Conservation (phyloP, 257 asterid species). For the Fraxinus anomala region DNA sequence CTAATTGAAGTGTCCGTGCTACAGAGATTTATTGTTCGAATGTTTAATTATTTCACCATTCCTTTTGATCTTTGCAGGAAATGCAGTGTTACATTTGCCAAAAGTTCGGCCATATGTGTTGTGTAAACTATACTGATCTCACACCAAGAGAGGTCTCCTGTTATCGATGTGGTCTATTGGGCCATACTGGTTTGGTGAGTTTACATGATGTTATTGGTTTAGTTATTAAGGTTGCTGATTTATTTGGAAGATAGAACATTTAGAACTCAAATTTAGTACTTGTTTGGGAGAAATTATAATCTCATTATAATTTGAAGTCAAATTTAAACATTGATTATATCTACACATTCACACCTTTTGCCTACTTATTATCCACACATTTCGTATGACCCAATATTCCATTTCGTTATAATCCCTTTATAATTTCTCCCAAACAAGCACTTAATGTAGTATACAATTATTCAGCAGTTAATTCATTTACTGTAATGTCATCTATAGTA, state of each 20-base stretch:
- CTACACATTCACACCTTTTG: too few species aligned
- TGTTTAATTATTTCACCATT: background rate
- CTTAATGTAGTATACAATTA: background rate
- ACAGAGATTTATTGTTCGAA: too few species aligned
- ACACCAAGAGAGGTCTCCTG: slow-evolving; percentile 67
- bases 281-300: too few species aligned
- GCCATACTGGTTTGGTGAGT: slow-evolving; percentile 97
- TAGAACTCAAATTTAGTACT: background rate
- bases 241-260: slow-evolving; percentile 9
- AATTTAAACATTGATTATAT: too few species aligned
- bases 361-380: too few species aligned
- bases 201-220: background rate
- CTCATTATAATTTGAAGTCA: too few species aligned
- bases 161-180: slow-evolving; percentile 83
- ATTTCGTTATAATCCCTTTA: too few species aligned
- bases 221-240: slow-evolving; percentile 1
- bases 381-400: too few species aligned
- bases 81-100: slow-evolving; percentile 78
- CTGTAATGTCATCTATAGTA: background rate
- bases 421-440: too few species aligned
- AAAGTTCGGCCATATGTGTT: slow-evolving; percentile 83
- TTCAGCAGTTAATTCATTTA: slow-evolving; percentile 1
- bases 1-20: too few species aligned
- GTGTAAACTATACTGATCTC: slow-evolving; percentile 51
- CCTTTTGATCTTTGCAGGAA: slow-evolving; percentile 47